Conservation (phyloP, 225 moss, liverwort and hornwort species). For the Sphagnum contortum region DNA sequence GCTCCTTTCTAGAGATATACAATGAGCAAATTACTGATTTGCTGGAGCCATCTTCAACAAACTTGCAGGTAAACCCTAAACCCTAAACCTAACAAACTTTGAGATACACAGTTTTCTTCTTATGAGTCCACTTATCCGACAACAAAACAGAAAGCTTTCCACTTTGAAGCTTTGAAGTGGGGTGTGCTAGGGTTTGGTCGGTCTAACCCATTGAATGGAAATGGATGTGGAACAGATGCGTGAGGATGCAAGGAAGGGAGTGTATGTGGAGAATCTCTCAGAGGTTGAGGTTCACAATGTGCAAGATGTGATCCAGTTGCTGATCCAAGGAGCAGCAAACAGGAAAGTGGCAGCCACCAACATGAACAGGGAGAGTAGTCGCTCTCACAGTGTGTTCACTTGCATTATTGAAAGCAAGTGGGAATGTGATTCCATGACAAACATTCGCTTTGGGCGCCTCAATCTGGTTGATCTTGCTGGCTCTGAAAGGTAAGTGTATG, state of each 20-base stretch:
- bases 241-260: conserved; percentile 87
- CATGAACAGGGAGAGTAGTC: conserved; percentile 97
- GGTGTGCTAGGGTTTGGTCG: too few species aligned
- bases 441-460: conserved; percentile 76
- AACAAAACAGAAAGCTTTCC: too few species aligned
- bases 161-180: background rate
- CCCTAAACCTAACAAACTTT: background rate
- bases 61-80: conserved; percentile 31
- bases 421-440: conserved; percentile 86
- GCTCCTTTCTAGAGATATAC: conserved; percentile 49
- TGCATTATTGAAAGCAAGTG: conserved; percentile 97
- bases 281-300: conserved; percentile 90
- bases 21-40: conserved; percentile 67
- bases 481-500: conserved; percentile 61
- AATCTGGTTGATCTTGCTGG: conserved; percentile 96
- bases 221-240: conserved; percentile 45
- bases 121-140: too few species aligned
- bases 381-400: conserved; percentile 95
- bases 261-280: conserved; percentile 87
- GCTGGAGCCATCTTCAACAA: conserved; percentile 47
- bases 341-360: conserved; percentile 91
- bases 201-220: background rate
- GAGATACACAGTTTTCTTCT: background rate
- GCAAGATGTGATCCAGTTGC: conserved; percentile 84
- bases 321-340: conserved; percentile 84